Percentiles rank a stretch among this genome's conserved stretches.
Conservation (phyloP, 148 eudicot species). For the Rhododendron simsii region DNA sequence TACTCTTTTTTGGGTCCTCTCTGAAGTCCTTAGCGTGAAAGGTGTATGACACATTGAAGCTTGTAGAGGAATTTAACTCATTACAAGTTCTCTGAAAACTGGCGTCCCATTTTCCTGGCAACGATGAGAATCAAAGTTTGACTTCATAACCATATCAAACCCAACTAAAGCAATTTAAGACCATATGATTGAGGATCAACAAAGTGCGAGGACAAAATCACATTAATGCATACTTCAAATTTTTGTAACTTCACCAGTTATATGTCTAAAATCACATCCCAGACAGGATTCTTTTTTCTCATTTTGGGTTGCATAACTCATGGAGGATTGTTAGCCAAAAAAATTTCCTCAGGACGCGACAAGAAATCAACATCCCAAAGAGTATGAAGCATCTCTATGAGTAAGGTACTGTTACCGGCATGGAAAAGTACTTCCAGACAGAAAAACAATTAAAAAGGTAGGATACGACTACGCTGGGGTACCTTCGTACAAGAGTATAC, state of each 20-base stretch:
- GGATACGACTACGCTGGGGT: background rate
- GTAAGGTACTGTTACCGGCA: background rate
- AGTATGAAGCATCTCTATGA: background rate
- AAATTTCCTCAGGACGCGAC: background rate
- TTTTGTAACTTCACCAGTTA: background rate
- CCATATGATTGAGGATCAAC: background rate
- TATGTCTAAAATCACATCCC: background rate
- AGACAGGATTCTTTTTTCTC: background rate
- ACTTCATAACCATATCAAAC: background rate
- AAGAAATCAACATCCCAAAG: background rate
- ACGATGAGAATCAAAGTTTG: conserved; percentile 2
- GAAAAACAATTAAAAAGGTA: background rate
- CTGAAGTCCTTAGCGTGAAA: conserved; percentile 20
- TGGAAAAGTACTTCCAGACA: background rate
- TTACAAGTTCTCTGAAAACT: conserved; percentile 20
- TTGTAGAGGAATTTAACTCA: conserved; percentile 18
- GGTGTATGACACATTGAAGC: conserved; percentile 13
- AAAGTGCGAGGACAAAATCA: background rate
- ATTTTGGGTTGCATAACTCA: background rate
- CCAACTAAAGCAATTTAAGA: background rate
- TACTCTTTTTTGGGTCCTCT: conserved; percentile 22
- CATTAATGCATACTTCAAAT: background rate
- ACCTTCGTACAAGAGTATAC: background rate
- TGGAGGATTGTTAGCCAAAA: background rate
- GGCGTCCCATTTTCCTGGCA: conserved; percentile 46